A percentile compares a stretch with the other conserved stretches of the same genome.
phyloP scores from a whole-genome alignment of 1,284 basidiomycete species.

The Ustilago shanxiensis region DNA sequence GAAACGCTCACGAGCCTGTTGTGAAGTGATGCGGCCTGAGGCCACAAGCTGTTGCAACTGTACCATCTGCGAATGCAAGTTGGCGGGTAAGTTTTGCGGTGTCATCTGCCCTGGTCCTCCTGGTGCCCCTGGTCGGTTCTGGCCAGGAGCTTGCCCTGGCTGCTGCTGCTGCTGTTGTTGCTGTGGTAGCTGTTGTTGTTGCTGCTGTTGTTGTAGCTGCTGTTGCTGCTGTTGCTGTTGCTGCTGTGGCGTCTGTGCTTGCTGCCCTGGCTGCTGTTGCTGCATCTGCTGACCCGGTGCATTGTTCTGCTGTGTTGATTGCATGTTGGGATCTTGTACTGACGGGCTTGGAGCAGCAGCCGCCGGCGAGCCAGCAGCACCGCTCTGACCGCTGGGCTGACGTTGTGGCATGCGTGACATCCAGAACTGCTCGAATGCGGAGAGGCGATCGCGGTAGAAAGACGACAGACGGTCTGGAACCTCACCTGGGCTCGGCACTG shows the following conservation, averaged over 20 bases:
- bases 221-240: constrained; percentile 21
- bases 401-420: constrained; percentile 56
- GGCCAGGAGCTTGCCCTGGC: constrained; percentile 6
- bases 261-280: constrained; percentile 7
- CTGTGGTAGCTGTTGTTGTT: no score
- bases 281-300: constrained; percentile 14
- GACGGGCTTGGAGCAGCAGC: constrained; percentile 17
- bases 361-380: constrained; percentile 32
- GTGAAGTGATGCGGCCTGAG: constrained; percentile 57
- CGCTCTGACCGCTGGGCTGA: constrained; percentile 41
- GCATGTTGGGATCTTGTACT: constrained; percentile 16
- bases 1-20: constrained; percentile 62
- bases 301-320: constrained; percentile 13
- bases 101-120: constrained; percentile 17
- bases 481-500: constrained; percentile 53
- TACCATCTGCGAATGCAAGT: constrained; percentile 58
- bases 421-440: constrained; percentile 65
- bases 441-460: constrained; percentile 61
- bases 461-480: constrained; percentile 61
- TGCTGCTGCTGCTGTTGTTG: constrained; percentile 11
- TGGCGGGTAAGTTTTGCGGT: constrained; percentile 40
- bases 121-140: constrained; percentile 23
- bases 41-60: constrained; percentile 59
- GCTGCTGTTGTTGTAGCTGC: constrained; percentile 7
- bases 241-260: background rate